phyloP scores from a whole-genome alignment of 1,139 yeast genomes.

The Geotrichum citri-aurantii region DNA sequence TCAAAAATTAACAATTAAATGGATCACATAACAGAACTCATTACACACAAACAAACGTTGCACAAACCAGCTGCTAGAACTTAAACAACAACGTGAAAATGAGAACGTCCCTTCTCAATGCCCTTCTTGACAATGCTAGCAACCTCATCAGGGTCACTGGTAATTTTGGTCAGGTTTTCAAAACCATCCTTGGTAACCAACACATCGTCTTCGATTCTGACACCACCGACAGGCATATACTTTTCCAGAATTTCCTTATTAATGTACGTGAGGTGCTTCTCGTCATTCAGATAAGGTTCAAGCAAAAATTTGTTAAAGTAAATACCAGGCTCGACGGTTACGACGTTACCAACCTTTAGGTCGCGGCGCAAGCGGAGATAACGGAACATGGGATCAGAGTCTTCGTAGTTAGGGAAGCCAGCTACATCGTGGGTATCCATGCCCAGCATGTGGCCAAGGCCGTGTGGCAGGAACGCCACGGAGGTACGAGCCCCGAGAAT shows the following conservation, averaged over 20 bases:
- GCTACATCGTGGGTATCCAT: constrained; percentile 97
- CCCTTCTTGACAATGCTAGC: constrained; percentile 70
- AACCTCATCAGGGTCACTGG: constrained; percentile 80
- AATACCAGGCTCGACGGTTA: constrained; percentile 93
- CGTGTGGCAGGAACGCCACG: constrained; percentile 87
- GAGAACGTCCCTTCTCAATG: constrained; percentile 52
- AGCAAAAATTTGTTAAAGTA: constrained; percentile 82
- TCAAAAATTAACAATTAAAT: no score
- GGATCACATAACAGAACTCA: no score
- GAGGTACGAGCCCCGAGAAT: constrained; percentile 65
- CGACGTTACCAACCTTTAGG: constrained; percentile 70
- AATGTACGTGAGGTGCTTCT: constrained; percentile 54
- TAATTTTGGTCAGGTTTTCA: constrained; percentile 75
- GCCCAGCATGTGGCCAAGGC: constrained; percentile 88
- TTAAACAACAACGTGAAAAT: constrained; percentile 54
- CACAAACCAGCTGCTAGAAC: no score
- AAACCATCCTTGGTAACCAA: constrained; percentile 68
- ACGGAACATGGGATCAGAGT: constrained; percentile 65
- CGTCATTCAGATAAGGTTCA: constrained; percentile 56
- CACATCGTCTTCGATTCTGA: constrained; percentile 91
- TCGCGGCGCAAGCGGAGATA: constrained; percentile 77
- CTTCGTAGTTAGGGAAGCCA: constrained; percentile 78
- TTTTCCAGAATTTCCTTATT: constrained; percentile 60
- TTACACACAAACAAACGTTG: no score
- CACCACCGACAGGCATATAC: constrained; percentile 90